Base-by-base conservation (phyloP, 345 rosid species). In the Luvunga scandens region DNA sequence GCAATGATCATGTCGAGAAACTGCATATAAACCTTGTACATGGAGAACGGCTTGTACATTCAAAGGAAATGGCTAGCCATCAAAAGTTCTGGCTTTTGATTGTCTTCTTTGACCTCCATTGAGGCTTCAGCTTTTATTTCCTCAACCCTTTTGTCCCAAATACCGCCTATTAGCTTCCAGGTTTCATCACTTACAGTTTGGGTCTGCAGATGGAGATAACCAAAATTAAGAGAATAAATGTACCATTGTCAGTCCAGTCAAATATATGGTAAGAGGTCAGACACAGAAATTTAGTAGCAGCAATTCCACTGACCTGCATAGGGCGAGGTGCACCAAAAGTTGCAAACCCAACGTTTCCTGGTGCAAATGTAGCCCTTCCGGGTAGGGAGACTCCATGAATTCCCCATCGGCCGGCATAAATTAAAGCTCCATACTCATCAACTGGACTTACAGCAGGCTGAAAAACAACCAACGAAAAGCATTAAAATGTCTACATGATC, bases 361-460 rank as follows among this genome's bases (percentile, higher is more conserved):
- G 99, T 28, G 97, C 91, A 88, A 91, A 95, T n/a, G 99, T 95
- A 55, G 88, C 98, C 84, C 99, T 89, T 34, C 97, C 99, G 0
- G 99, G 98, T 67, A 93, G 93, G 1, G 93, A 82, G 66, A 91
- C 86, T 53, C 98, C 97, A 66, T 93, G 91, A 70, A 91, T 86
- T 67, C 97, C 99, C 99, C 99, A 95, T 79, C 98, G 86, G 69
- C 98, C 98, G 74, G 97, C 94, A 89, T 93, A 91, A 69, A 95
- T 87, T 48, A 93, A 88, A 61, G 97, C 91, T 75, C 98, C 98
- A 83, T 88, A 90, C 79, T 95, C 98, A 39, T 95, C 98, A 21
- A 95, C 81, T 27, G 93, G 91, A 69, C 81, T 86, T 69, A 93
- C 94, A 5, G 84, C 75, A 69, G 91, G 88, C 97, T 95, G 87